These are phyloP conservation scores for Melaleuca alternifolia DNA, from an alignment of 345 rosid genomes.

Conservation along the genomic window DNA sequence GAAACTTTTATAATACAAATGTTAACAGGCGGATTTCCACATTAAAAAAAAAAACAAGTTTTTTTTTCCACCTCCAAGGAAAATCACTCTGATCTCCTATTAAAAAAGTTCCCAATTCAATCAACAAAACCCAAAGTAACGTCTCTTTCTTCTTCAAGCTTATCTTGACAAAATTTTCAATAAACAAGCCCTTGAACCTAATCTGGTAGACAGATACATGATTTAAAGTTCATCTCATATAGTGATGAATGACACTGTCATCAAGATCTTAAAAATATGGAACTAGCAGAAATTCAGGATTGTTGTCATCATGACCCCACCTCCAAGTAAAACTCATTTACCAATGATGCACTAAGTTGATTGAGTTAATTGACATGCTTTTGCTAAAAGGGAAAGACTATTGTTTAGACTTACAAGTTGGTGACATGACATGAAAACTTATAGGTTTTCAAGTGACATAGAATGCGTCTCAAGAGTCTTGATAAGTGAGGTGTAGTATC, in stretches of 20 bases:
- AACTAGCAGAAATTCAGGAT: background rate
- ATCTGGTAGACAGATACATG: background rate
- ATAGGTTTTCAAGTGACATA: background rate
- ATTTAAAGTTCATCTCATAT: background rate
- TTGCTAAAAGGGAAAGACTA: background rate
- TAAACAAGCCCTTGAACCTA: background rate
- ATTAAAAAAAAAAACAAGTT: no score
- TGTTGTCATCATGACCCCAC: background rate
- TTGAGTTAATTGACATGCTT: background rate
- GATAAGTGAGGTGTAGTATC: background rate
- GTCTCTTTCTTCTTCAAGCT: no score
- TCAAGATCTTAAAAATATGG: background rate
- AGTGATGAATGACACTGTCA: background rate
- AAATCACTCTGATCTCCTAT: no score
- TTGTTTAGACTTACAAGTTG: background rate
- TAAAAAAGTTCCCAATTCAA: no score
- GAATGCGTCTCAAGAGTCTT: background rate
- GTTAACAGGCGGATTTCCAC: background rate
- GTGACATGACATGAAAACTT: background rate
- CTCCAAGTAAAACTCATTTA: background rate
- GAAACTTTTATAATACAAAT: background rate
- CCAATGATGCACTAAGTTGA: background rate
- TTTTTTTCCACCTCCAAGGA: no score
- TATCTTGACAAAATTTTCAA: no score
- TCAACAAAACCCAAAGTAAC: no score